Evolutionary conservation across 306 rosid genomes (phyloP), one percentile per base, ranked within the genome.

Genomic region (Pterocarpus santalinus): DNA sequence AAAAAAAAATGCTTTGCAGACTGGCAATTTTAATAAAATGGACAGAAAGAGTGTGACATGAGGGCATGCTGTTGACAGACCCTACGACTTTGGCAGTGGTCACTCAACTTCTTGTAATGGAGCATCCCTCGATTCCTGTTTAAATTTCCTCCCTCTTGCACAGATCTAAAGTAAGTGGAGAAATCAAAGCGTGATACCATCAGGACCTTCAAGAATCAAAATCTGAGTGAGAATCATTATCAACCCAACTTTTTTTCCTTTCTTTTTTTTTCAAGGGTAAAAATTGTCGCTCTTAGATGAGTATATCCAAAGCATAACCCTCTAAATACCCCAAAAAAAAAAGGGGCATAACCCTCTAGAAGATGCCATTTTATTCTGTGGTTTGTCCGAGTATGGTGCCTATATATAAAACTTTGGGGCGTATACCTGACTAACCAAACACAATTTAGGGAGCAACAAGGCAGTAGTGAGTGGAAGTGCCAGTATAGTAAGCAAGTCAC

Each of bases 261-360:
- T 30, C 6, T 3, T 3, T 43, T 43, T 43, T 4, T 39, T 22
- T 75, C 30, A 53, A 51, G 53, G 3, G 7, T 8, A 47, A 9
- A 36, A 6, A 35, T 32, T n/a, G 51, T n/a, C 49, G 6, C 15
- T 55, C 28, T 14, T n/a, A 4, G 22, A 51, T 11, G 46, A 33
- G 82, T 10, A 83, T 83, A 83, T 83, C 83, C 80, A 2, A 53
- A 65, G 86, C 32, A 83, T 83, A 83, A 71, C n/a, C 75, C 76
- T 34, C 14, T 5, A 63, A 22, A 22, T 22, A 22, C 28, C 28
- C 28, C 0, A 22, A 22, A 22, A 22, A 22, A 22, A 22, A 22
- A 22, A 22, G 28, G 28, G 28, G 28, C 28, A 22, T 22, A 22
- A 22, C 28, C 28, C 28, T 22, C 28, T 22, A 22, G 28, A 8